Percentiles rank a stretch among this genome's conserved stretches.
Conservation (phyloP, 306 rosid genomes). For the Mimosa bimucronata region DNA sequence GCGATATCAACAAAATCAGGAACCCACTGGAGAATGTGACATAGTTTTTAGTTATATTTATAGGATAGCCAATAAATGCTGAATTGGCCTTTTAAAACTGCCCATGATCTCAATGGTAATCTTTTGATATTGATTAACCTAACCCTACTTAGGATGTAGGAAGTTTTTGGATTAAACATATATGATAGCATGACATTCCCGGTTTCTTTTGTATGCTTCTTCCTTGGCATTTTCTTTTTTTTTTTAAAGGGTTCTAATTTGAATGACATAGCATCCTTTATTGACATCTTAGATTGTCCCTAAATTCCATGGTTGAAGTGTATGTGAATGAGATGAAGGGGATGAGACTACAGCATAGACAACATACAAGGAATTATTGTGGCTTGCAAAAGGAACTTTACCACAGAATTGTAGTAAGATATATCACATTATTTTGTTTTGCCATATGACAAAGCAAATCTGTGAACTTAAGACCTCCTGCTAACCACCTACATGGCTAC, state of each 20-base stretch:
- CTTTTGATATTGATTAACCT: background rate
- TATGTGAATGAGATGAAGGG: background rate
- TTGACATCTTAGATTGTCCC: background rate
- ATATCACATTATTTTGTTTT: background rate
- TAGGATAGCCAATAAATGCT: background rate
- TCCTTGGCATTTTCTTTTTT: background rate
- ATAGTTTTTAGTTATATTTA: background rate
- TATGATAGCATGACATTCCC: background rate
- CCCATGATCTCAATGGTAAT: background rate
- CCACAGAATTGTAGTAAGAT: background rate
- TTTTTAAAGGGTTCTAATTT: background rate
- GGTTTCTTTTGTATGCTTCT: background rate
- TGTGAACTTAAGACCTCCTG: background rate
- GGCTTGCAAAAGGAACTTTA: background rate
- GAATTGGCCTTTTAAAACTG: background rate
- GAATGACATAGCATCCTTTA: conserved; percentile 3
- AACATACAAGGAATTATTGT: background rate
- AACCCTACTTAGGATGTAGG: background rate
- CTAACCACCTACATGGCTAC: background rate
- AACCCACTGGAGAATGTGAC: background rate
- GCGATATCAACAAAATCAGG: background rate
- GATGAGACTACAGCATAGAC: background rate
- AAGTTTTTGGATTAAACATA: background rate
- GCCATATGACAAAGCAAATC: background rate
- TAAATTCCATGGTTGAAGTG: background rate